A percentile compares a stretch with the other conserved stretches of the same genome.
Conservation (phyloP, 2,329 filamentous ascomycete genomes). For the Raffaelea ambrosiae region DNA sequence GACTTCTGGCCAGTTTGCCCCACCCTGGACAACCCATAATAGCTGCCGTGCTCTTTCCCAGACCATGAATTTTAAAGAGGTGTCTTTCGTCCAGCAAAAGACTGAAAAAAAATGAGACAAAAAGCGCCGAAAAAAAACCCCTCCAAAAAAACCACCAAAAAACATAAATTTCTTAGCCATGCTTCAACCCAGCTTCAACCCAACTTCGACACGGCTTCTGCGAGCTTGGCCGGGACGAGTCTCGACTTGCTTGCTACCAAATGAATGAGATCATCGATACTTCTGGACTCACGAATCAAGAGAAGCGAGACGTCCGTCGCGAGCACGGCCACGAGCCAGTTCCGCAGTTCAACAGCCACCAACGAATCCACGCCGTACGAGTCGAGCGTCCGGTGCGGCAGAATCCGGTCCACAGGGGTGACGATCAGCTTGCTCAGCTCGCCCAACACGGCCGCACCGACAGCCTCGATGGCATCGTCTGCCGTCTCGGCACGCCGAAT, state of each 20-base stretch:
- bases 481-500: background rate
- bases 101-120: no score
- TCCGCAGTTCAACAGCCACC: slow-evolving; percentile 18
- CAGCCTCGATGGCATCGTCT: background rate
- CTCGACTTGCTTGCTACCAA: background rate
- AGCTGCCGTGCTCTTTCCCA: no score
- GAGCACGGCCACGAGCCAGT: background rate
- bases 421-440: background rate
- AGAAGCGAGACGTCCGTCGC: background rate
- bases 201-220: background rate
- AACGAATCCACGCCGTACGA: slow-evolving; percentile 28
- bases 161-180: background rate
- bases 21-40: no score
- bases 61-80: no score
- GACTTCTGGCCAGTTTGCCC: no score
- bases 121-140: no score
- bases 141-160: no score
- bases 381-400: background rate
- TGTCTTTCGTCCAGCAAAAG: no score
- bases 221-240: background rate
- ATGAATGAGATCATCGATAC: background rate
- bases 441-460: background rate
- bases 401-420: background rate
- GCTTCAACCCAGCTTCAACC: no score
- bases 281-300: background rate